Evolutionary conservation across 106 monocot genomes (phyloP), one percentile per base, ranked within the genome.

Genomic region (Chionographis japonica): DNA sequence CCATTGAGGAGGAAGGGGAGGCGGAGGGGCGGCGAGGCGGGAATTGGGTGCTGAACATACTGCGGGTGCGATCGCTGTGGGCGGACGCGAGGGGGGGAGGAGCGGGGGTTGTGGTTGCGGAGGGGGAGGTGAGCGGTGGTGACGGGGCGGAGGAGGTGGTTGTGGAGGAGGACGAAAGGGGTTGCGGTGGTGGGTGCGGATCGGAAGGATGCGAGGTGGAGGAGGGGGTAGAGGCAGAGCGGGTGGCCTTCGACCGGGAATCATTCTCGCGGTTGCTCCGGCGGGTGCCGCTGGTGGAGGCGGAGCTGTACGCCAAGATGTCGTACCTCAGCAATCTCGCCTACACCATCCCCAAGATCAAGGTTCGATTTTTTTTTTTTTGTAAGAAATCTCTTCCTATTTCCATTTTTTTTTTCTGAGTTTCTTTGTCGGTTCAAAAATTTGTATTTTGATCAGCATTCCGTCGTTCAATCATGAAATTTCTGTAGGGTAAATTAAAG

Each of bases 311-410:
- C 62, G 75, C 65, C 12, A 79, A 74, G 78, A 68, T 92, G 54
- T 86, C 92, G 1, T 75, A 92, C 58, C 75, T 97, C 16, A 79
- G 92, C 27, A 80, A 53, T 56, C 68, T 97, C 56, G 77, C 95
- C 4, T 97, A 97, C 67, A 54, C 19, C 63, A 84, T 97, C 16
- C 57, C 79, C 18, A 75, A 72, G n/a, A 92, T 97, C 75, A 78
- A 92, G 86, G 95, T 95, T 60, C 10, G 15, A 40, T 27, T 40
- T 68, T 66, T 17, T 27, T 43, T 2, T 1, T 52, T 16, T 50
- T 54, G 35, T 49, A 5, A 51, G 36, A 66, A 50, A 6, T 56
- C 19, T 7, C 7, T n/a, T 6, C 3, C 17, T n/a, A 56, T 17
- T 8, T 4, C 17, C 7, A 4, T 7, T 56, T 56, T n/a, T n/a